These are phyloP conservation scores for Phellopilus nigrolimitatus DNA, from an alignment of 1,284 basidiomycete species.

Conservation along the genomic window DNA sequence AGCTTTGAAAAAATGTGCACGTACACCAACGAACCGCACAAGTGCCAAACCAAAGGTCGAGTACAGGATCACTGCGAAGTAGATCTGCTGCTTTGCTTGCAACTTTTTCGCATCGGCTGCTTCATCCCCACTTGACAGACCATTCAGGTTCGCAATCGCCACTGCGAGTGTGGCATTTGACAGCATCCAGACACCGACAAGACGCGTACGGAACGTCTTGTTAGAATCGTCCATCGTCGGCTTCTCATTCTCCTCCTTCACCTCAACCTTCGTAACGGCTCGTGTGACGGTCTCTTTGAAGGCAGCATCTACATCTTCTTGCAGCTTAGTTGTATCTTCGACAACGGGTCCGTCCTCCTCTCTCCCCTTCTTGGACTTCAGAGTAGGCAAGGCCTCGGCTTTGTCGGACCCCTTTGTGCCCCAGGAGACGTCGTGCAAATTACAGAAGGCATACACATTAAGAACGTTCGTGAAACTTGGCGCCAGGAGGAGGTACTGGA, in stretches of 20 bases:
- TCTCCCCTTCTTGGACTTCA: constrained; percentile 78
- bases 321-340: constrained; percentile 74
- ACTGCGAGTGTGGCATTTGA: constrained; percentile 77
- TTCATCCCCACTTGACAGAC: constrained; percentile 48
- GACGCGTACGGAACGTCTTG: constrained; percentile 89
- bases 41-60: constrained; percentile 81
- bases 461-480: constrained; percentile 92
- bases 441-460: constrained; percentile 96
- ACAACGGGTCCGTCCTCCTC: constrained; percentile 74
- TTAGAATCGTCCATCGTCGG: constrained; percentile 90
- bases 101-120: constrained; percentile 42
- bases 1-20: constrained; percentile 30
- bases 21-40: constrained; percentile 79
- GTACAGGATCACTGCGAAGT: constrained; percentile 85
- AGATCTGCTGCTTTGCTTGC: constrained; percentile 63
- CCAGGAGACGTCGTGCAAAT: constrained; percentile 90
- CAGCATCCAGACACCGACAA: constrained; percentile 85
- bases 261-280: constrained; percentile 79
- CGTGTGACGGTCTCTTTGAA: constrained; percentile 94
- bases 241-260: constrained; percentile 67
- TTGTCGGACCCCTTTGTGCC: constrained; percentile 97
- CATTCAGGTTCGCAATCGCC: constrained; percentile 82
- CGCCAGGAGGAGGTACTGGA: constrained; percentile 87
- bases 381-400: constrained; percentile 88
- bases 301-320: constrained; percentile 87